These are phyloP conservation scores for Aspergillus thermomutatus DNA, from an alignment of 2,329 filamentous ascomycete species.

Conservation along the genomic window DNA sequence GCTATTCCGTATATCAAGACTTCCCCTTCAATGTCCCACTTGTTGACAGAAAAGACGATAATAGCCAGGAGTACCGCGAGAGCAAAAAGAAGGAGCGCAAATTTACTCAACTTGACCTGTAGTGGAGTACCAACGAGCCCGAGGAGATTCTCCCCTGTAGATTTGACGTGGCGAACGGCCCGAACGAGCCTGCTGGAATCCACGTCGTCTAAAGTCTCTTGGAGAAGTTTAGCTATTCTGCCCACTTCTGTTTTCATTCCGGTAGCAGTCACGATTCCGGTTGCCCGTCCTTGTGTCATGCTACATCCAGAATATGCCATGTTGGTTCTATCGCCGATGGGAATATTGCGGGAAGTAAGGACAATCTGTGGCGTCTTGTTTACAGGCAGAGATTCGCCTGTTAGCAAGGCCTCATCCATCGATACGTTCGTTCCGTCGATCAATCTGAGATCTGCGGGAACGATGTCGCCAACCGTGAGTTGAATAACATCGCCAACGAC, in stretches of 20 bases:
- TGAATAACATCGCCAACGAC: constrained; percentile 58
- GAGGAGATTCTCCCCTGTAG: constrained; percentile 48
- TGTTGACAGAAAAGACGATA: constrained; percentile 60
- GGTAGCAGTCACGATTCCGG: constrained; percentile 57
- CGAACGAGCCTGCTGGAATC: constrained; percentile 20
- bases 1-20: constrained; percentile 59
- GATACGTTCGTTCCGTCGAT: constrained; percentile 66
- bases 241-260: constrained; percentile 62
- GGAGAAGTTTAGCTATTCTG: constrained; percentile 56
- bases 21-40: constrained; percentile 54
- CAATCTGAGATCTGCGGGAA: constrained; percentile 56
- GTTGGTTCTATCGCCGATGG: constrained; percentile 57
- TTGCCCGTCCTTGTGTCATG: constrained; percentile 58
- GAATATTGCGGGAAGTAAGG: constrained; percentile 21
- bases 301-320: constrained; percentile 60
- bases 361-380: constrained; percentile 46
- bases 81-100: constrained; percentile 75
- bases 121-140: constrained; percentile 69
- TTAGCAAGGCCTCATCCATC: constrained; percentile 65
- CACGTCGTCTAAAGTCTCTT: constrained; percentile 42
- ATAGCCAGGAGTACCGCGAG: constrained; percentile 63
- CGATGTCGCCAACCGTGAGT: constrained; percentile 54
- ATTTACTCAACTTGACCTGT: constrained; percentile 79
- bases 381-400: constrained; percentile 60
- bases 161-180: constrained; percentile 40